These are phyloP conservation scores for Trichosporon sp. DNA, from an alignment of 1,284 basidiomycete genomes.

Conservation along the genomic window DNA sequence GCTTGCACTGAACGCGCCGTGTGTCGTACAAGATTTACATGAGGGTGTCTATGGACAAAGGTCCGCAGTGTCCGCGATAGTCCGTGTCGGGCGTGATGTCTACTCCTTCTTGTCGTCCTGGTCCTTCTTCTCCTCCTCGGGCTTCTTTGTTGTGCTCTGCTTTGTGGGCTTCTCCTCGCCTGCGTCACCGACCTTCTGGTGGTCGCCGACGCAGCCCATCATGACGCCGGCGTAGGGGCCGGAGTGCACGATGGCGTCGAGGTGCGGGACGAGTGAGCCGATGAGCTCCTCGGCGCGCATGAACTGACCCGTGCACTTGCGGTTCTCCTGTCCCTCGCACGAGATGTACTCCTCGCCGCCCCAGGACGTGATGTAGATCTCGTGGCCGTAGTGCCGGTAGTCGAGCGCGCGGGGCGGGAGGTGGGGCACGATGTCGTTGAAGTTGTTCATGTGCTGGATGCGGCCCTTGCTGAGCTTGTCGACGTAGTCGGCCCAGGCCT, in stretches of 20 bases:
- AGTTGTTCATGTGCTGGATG: conserved; percentile 26
- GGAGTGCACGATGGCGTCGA: conserved; percentile 2
- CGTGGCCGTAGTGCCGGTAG: conserved; percentile 22
- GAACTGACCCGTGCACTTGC: conserved; percentile 7
- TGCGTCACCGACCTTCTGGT: neutral
- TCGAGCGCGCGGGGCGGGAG: conserved; percentile 24
- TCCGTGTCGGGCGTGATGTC: too few species aligned
- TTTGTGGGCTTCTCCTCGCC: neutral
- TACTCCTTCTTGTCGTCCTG: neutral
- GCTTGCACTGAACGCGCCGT: too few species aligned
- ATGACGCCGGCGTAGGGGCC: conserved; percentile 12
- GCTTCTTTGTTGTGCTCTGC: neutral
- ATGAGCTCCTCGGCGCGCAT: neutral
- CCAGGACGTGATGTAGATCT: conserved; percentile 24
- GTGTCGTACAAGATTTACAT: neutral
- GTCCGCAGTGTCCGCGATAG: neutral
- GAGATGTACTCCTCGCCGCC: conserved; percentile 9
- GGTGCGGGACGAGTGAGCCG: neutral
- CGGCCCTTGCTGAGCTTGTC: conserved; percentile 22
- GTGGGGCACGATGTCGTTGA: conserved; percentile 28
- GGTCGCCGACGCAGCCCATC: conserved; percentile 4
- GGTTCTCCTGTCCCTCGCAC: conserved; percentile 29
- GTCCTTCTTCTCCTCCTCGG: neutral
- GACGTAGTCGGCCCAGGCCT: conserved; percentile 28
- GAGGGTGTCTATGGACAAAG: neutral